A percentile compares a stretch with the other conserved stretches of the same genome.
These are phyloP conservation scores for Linanthus parryae DNA, from an alignment of 148 eudicot species.

Conservation along the genomic window DNA sequence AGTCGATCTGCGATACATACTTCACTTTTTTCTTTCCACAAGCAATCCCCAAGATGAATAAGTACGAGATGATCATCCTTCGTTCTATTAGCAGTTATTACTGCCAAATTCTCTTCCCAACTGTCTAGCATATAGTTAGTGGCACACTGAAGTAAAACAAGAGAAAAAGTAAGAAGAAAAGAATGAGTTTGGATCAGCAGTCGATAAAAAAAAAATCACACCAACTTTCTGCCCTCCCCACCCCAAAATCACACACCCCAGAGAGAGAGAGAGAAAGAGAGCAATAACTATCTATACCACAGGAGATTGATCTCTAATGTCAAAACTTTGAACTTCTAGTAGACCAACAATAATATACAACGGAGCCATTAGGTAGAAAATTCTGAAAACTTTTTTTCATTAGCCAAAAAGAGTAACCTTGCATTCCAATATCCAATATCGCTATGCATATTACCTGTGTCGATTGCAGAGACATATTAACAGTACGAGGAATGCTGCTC, in stretches of 20 bases:
- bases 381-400: too few species aligned
- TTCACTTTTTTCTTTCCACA: constrained; percentile 76
- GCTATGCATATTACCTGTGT: constrained; percentile 46
- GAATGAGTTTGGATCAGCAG: constrained; percentile 5
- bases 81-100: constrained; percentile 78
- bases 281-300: too few species aligned
- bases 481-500: constrained; percentile 26
- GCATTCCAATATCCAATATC: too few species aligned
- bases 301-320: too few species aligned
- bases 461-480: constrained; percentile 33
- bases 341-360: too few species aligned
- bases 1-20: constrained; percentile 31
- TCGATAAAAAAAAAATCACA: constrained; percentile 1
- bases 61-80: constrained; percentile 88
- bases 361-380: too few species aligned
- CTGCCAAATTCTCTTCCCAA: constrained; percentile 87
- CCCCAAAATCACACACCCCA: constrained; percentile 80
- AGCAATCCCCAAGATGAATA: constrained; percentile 83
- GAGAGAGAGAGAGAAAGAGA: constrained; percentile 75
- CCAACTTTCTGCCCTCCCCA: constrained; percentile 40
- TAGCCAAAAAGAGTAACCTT: too few species aligned
- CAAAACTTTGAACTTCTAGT: too few species aligned
- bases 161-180: constrained; percentile 1
- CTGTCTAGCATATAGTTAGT: constrained; percentile 65
- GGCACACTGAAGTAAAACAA: constrained; percentile 35